phyloP scores from a whole-genome alignment of 148 eudicot species.

The Spergularia bocconei region DNA sequence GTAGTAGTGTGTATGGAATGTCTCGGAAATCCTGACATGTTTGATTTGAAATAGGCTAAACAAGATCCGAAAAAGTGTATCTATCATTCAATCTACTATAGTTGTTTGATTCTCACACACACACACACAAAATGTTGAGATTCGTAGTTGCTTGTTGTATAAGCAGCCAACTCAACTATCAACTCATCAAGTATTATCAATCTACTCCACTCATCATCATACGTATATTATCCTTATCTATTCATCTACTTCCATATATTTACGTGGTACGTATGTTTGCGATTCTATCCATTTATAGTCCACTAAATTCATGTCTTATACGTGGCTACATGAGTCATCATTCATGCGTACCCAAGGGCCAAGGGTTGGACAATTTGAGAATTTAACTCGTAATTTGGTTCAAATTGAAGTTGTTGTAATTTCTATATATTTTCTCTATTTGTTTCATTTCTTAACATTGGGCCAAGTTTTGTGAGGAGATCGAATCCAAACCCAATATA shows the following conservation, averaged over 20 bases:
- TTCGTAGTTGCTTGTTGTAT: neutral
- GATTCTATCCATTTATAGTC: neutral
- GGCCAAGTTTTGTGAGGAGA: no score
- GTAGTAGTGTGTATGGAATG: slow-evolving; percentile 27
- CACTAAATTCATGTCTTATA: neutral
- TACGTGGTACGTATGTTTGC: neutral
- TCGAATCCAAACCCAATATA: no score
- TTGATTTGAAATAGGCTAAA: slow-evolving; percentile 20
- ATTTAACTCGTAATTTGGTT: no score
- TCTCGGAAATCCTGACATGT: slow-evolving; percentile 40
- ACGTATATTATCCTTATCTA: slow-evolving; percentile 15
- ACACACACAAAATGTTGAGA: no score
- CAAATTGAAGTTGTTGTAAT: no score
- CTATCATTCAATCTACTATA: slow-evolving; percentile 4
- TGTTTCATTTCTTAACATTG: no score
- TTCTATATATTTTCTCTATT: no score
- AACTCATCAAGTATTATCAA: no score
- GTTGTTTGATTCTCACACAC: no score
- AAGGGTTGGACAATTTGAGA: no score
- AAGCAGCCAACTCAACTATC: neutral
- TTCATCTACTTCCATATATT: neutral
- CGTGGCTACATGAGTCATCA: neutral
- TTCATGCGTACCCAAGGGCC: neutral
- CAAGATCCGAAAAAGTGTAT: neutral
- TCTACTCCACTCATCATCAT: slow-evolving; percentile 3